phyloP scores from a whole-genome alignment of 441 rosid species.

The Pelargonium myrrhifolium region DNA sequence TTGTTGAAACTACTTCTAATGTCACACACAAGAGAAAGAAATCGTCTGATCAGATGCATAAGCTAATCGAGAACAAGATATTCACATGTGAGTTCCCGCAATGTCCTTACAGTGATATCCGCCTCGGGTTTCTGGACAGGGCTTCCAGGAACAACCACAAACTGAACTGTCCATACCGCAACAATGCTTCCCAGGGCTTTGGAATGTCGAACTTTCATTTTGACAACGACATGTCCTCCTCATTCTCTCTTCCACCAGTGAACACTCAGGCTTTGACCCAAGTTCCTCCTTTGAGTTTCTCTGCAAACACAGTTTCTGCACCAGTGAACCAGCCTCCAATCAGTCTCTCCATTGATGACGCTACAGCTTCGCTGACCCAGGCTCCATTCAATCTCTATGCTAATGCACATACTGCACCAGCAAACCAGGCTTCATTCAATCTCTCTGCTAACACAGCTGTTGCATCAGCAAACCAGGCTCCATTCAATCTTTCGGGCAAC shows the following conservation, averaged over 20 bases:
- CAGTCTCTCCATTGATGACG: not conserved
- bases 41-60: constrained; percentile 21
- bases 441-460: not conserved
- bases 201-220: constrained; percentile 47
- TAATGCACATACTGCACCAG: not conserved
- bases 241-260: too few relatives aligned
- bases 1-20: constrained; percentile 30
- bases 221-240: constrained; percentile 53
- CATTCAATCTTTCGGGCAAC: not conserved
- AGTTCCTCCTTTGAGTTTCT: constrained; percentile 19
- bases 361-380: not conserved
- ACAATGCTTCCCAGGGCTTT: constrained; percentile 33
- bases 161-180: constrained; percentile 45
- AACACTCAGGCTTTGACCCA: constrained; percentile 16
- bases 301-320: not conserved
- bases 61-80: constrained; percentile 47
- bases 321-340: not conserved
- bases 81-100: constrained; percentile 65
- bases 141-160: constrained; percentile 80
- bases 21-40: constrained; percentile 59
- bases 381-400: not conserved
- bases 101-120: constrained; percentile 59
- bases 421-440: not conserved
- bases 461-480: not conserved
- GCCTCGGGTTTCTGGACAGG: constrained; percentile 58